Evolutionary conservation across 768 basidiomycete genomes (phyloP).

Genomic region (Thelephora ganbajun): DNA sequence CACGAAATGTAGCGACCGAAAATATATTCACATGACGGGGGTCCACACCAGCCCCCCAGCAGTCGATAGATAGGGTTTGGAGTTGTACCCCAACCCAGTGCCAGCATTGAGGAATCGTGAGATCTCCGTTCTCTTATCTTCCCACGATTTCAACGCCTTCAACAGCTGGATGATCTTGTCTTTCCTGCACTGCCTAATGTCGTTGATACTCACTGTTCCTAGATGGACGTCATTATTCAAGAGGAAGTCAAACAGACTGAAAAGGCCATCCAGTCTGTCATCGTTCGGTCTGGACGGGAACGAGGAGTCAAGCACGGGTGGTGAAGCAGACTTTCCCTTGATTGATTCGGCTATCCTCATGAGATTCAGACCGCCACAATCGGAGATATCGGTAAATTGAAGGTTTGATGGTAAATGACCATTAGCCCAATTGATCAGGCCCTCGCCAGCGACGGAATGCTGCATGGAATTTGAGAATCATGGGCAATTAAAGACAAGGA

Average conservation of each 20-base stretch:
- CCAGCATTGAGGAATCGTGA: constrained; percentile 33
- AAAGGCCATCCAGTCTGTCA: constrained; percentile 78
- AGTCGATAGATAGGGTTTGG: background rate
- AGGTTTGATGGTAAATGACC: constrained; percentile 53
- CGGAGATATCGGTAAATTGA: constrained; percentile 34
- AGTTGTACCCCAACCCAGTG: constrained; percentile 11
- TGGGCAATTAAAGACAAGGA: background rate
- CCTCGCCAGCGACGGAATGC: constrained; percentile 24
- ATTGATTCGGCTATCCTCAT: constrained; percentile 78
- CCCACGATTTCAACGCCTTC: constrained; percentile 64
- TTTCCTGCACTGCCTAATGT: constrained; percentile 69
- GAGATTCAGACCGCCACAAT: constrained; percentile 59
- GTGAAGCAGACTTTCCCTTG: constrained; percentile 48
- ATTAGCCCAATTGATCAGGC: constrained; percentile 85
- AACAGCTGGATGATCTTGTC: constrained; percentile 75
- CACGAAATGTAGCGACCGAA: background rate
- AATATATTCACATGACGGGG: background rate
- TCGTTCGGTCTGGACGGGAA: constrained; percentile 59
- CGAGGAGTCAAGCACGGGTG: constrained; percentile 64
- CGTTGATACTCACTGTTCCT: constrained; percentile 88
- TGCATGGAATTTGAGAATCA: constrained; percentile 1
- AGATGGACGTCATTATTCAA: constrained; percentile 87
- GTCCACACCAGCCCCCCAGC: no score
- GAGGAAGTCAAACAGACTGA: constrained; percentile 83
- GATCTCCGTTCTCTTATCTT: constrained; percentile 54